Base-by-base conservation (phyloP, 2,329 filamentous ascomycete species). In the Sporothrix brunneoviolacea region DNA sequence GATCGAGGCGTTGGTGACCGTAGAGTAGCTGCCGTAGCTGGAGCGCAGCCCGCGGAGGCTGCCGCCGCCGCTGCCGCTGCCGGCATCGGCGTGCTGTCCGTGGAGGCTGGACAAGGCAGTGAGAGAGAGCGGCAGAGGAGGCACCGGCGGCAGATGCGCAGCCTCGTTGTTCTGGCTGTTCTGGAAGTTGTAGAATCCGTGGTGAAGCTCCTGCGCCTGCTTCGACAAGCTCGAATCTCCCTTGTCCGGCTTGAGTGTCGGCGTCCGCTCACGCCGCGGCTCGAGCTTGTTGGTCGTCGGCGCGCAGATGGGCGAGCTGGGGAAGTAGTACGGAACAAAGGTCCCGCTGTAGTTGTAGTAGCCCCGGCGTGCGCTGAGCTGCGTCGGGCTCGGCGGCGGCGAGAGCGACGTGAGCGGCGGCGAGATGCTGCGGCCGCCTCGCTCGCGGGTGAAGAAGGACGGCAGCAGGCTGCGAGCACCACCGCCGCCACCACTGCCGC, bases 401-500 rank as follows among this genome's bases (percentile, higher is more conserved):
- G 60, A 61, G 9, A 65, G 60, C 0, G 61, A 63, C 0, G 62
- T 64, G 18, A 65, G 45, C 0, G 61, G 60, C 9, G 63, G 61
- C 3, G 64, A 63, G 2, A 57, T 50, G 35, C 59, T 60, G n/a
- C 61, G 58, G n/a, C 38, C 30, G 13, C 22, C 22, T 19, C 35
- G 45, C 27, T 52, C 48, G 21, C 57, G 56, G 8, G 58, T 60
- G 24, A 67, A 59, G 13, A 67, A 59, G 4, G 67, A 63, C 1
- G 70, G 64, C 16, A 77, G 66, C 42, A 72, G 65, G 32, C 62
- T 69, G 6, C 74, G 68, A 45, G 77, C 73, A 32, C 18, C 45
- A 4, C 43, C 39, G 24, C 28, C 15, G 15, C 12, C n/a, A n/a
- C n/a, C n/a, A n/a, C n/a, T n/a, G n/a, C n/a, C n/a, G n/a, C n/a